Conservation (phyloP, 2,329 filamentous ascomycete species). For the Grosmannia serpens region DNA sequence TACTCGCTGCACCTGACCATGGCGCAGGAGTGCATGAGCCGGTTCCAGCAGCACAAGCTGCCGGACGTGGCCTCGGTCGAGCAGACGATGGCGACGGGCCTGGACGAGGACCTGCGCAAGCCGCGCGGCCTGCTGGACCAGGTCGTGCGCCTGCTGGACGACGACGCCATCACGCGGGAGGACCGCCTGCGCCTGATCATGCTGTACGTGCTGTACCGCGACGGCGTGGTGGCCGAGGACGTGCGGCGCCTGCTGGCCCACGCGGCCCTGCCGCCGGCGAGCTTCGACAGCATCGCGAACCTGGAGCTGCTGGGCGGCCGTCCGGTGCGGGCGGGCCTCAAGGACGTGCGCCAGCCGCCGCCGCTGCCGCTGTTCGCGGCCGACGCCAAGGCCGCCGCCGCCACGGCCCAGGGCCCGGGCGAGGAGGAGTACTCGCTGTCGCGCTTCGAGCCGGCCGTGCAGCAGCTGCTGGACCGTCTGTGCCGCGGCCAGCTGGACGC, state of each 20-base stretch:
- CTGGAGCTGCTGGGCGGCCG: conserved; percentile 72
- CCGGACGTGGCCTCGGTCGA: conserved; percentile 80
- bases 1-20: conserved; percentile 93
- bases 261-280: conserved; percentile 61
- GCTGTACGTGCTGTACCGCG: conserved; percentile 75
- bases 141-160: conserved; percentile 77
- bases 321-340: conserved; percentile 50
- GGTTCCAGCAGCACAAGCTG: conserved; percentile 76
- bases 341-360: conserved; percentile 58
- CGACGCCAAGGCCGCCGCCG: conserved; percentile 35
- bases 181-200: conserved; percentile 79
- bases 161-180: conserved; percentile 56
- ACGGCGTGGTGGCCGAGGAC: conserved; percentile 75
- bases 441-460: conserved; percentile 71
- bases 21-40: conserved; percentile 94
- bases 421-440: conserved; percentile 77
- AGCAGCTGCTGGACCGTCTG: conserved; percentile 69
- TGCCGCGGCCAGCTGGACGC: conserved; percentile 57
- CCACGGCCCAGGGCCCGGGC: conserved; percentile 22
- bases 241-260: conserved; percentile 76
- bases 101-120: conserved; percentile 86
- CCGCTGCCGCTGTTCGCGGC: conserved; percentile 59
- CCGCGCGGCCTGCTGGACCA: conserved; percentile 82
- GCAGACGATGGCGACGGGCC: conserved; percentile 80
- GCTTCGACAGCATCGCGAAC: conserved; percentile 64